Base-by-base conservation (phyloP, 2,329 filamentous ascomycete species). In the Penicillium sp. region DNA sequence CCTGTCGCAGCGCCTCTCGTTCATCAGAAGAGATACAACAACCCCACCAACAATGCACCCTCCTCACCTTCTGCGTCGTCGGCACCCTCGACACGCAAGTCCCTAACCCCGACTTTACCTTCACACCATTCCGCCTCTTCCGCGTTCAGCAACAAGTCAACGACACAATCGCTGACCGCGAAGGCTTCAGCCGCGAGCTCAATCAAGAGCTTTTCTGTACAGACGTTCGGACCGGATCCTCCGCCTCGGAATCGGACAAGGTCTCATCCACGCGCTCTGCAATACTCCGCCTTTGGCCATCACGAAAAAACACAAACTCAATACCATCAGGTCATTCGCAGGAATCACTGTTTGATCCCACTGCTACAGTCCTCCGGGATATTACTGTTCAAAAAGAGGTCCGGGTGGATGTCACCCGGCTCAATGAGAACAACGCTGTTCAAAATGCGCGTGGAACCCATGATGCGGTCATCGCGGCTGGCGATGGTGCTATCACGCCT, bases 381-480 rank as follows among this genome's bases (percentile, higher is more conserved):
- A 87, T 86, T 63, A 80, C 85, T 74, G 80, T 86, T 6, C 83
- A 81, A 20, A 81, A 84, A 55, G 82, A 87, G 60, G 80, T 86
- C 49, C 80, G 78, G 7, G 78, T 86, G n/a, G 78, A 84, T 41
- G 72, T 77, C 1, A 62, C 62, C 0, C 63, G 67, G 20, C 32
- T 64, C 23, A 56, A 58, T 7, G 63, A 67, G 13, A 57, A 61
- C 20, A 50, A 52, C 0, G 49, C 55, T 12, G 46, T 48, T 7
- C 57, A 63, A 18, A 57, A 58, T 23, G 30, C 51, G 2, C 21
- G 60, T 20, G 47, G 54, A 43, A 49, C 49, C 9, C 63, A 67
- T 26, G 56, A 62, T 30, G 59, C 65, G 44, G 54, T 64, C 47
- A 51, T 70, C 36, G 60, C 63, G 3, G 64, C 58, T 12, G 66